phyloP scores from a whole-genome alignment of 2,329 filamentous ascomycete species.

The Aspergillus melleus region DNA sequence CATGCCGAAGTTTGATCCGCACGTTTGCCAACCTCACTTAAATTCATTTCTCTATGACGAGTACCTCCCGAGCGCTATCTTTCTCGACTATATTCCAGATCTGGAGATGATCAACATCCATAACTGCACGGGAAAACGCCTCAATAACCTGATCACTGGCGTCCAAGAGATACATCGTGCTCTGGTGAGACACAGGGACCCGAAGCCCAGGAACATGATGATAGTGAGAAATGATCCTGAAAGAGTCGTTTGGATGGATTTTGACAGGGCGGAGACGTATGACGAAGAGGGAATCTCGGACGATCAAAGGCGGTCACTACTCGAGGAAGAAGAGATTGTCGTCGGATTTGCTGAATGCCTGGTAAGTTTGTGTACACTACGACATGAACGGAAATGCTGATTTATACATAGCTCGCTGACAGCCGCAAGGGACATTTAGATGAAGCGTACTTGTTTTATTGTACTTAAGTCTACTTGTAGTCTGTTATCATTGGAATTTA shows the following conservation, averaged over 20 bases:
- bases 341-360: not conserved
- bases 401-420: not conserved
- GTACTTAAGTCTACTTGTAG: slow-evolving; percentile 1
- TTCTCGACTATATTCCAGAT: slow-evolving; percentile 19
- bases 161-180: slow-evolving; percentile 16
- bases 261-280: slow-evolving; percentile 4
- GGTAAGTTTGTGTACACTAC: not conserved
- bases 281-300: not conserved
- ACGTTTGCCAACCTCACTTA: slow-evolving; percentile 9
- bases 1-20: slow-evolving; percentile 13
- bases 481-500: not conserved
- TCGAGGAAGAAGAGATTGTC: not conserved
- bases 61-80: slow-evolving; percentile 15
- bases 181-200: slow-evolving; percentile 10
- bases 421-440: not conserved
- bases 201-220: slow-evolving; percentile 19
- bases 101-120: slow-evolving; percentile 11
- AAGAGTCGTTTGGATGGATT: slow-evolving; percentile 17
- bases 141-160: slow-evolving; percentile 11
- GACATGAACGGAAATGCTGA: not conserved
- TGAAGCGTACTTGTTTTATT: slow-evolving; percentile 4
- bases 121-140: slow-evolving; percentile 10
- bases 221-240: slow-evolving; percentile 13
- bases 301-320: not conserved
- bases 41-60: slow-evolving; percentile 15